A percentile compares a stretch with the other conserved stretches of the same genome.
Evolutionary conservation across 2,329 filamentous ascomycete species (phyloP).

Genomic region (Pezicula neosporulosa): DNA sequence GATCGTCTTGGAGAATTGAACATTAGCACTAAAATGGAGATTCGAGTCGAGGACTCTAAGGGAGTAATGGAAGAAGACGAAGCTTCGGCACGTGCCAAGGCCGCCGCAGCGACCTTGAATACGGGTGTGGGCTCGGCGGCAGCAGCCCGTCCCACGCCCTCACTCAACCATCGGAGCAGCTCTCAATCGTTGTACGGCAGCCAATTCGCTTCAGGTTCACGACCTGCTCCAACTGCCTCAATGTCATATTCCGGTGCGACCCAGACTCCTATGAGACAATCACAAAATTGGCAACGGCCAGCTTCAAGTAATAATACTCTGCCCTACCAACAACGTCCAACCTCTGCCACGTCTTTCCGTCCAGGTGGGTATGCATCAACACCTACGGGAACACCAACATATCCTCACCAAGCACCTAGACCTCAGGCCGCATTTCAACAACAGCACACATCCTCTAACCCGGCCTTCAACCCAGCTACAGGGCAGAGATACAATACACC

Average conservation of each 20-base stretch:
- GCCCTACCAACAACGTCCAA: constrained; percentile 22
- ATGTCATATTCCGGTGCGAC: constrained; percentile 19
- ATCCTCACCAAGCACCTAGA: constrained; percentile 25
- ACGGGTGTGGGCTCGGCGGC: constrained; percentile 15
- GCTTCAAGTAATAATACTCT: constrained; percentile 22
- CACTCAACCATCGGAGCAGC: constrained; percentile 20
- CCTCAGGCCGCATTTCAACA: constrained; percentile 15
- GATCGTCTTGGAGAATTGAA: constrained; percentile 50
- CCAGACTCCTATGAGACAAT: constrained; percentile 25
- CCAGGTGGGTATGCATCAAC: constrained; percentile 6
- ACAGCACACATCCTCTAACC: constrained; percentile 17
- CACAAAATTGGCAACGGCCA: constrained; percentile 21
- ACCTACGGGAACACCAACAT: constrained; percentile 23
- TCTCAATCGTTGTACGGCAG: constrained; percentile 27
- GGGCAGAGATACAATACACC: constrained; percentile 23
- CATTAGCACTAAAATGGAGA: constrained; percentile 47
- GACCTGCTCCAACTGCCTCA: constrained; percentile 11
- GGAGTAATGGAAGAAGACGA: constrained; percentile 54
- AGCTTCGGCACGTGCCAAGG: constrained; percentile 21
- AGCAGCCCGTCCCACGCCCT: constrained; percentile 14
- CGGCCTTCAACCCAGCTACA: not conserved
- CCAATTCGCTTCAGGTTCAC: constrained; percentile 25
- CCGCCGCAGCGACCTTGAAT: constrained; percentile 9
- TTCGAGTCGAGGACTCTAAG: constrained; percentile 43
- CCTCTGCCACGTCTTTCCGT: constrained; percentile 22